phyloP scores from a whole-genome alignment of 139 green algal species.

The Chlamydomonas schloesseri region DNA sequence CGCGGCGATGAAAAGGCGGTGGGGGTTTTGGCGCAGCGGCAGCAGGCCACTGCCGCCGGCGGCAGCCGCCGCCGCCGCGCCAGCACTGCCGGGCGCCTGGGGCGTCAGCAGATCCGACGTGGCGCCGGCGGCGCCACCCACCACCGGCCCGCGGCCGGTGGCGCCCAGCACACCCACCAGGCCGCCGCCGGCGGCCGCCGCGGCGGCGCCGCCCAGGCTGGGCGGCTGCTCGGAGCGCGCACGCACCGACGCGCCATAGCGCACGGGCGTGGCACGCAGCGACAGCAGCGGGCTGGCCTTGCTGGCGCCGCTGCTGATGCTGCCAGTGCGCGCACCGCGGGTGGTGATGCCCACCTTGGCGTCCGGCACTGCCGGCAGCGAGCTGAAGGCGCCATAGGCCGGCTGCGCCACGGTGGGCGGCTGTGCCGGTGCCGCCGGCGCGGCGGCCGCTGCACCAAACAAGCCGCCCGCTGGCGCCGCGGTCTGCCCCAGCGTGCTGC shows the following conservation, averaged over 20 bases:
- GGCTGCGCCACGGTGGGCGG: constrained; percentile 52
- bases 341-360: constrained; percentile 81
- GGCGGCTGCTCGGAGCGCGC: constrained; percentile 53
- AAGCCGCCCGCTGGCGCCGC: constrained; percentile 9
- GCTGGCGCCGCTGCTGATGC: constrained; percentile 37
- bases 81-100: constrained; percentile 1
- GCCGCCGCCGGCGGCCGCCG: background rate
- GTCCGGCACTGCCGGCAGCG: constrained; percentile 57
- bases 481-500: background rate
- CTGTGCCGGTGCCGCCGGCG: constrained; percentile 2
- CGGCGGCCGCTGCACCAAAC: constrained; percentile 40
- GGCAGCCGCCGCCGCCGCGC: constrained; percentile 8
- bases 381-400: constrained; percentile 58
- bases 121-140: background rate
- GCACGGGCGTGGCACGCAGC: constrained; percentile 70
- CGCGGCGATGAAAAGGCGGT: constrained; percentile 86
- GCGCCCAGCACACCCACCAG: too few species aligned
- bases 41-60: constrained; percentile 56
- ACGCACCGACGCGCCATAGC: constrained; percentile 66
- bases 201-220: constrained; percentile 3
- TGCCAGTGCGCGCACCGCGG: constrained; percentile 46
- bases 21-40: constrained; percentile 82
- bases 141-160: constrained; percentile 7
- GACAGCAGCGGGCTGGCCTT: constrained; percentile 65
- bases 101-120: constrained; percentile 23